Conservation (phyloP, 179 eudicot species). For the Pouteria campechiana region DNA sequence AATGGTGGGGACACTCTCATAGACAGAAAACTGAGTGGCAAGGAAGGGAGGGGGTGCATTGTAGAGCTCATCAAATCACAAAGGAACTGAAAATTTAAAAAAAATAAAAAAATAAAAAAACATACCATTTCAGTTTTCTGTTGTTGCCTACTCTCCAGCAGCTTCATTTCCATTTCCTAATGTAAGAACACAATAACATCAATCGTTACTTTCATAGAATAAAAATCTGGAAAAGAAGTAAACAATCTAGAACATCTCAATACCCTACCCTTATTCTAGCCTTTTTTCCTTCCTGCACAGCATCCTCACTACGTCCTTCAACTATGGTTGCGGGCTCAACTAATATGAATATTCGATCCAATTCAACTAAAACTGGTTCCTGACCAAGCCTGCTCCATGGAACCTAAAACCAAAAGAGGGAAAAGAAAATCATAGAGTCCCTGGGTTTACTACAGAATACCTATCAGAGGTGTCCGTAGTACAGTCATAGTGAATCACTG, state of each 20-base stretch:
- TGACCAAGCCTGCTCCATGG: conserved; percentile 99
- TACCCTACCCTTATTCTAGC: conserved; percentile 62
- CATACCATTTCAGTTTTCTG: conserved; percentile 75
- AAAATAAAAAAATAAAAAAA: background rate
- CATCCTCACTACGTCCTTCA: conserved; percentile 83
- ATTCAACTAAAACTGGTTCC: conserved; percentile 89
- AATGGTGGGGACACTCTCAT: too few relatives aligned
- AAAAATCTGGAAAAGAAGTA: conserved; percentile 1
- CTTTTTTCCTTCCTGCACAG: conserved; percentile 80
- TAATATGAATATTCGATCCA: conserved; percentile 75
- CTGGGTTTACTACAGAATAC: background rate
- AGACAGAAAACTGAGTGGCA: too few relatives aligned
- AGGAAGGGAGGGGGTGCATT: too few relatives aligned
- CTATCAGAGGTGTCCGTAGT: background rate
- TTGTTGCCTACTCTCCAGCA: conserved; percentile 66
- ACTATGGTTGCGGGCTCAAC: conserved; percentile 93
- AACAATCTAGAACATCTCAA: background rate
- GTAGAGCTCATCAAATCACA: too few relatives aligned
- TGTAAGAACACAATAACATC: conserved; percentile 5
- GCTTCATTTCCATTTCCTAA: conserved; percentile 88
- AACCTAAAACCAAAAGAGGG: conserved; percentile 37
- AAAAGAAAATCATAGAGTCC: background rate
- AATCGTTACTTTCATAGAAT: too few relatives aligned
- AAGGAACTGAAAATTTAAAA: background rate
- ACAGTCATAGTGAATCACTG: background rate